Conservation (phyloP, 2,329 filamentous ascomycete species). For the Dactylella cylindrospora region DNA sequence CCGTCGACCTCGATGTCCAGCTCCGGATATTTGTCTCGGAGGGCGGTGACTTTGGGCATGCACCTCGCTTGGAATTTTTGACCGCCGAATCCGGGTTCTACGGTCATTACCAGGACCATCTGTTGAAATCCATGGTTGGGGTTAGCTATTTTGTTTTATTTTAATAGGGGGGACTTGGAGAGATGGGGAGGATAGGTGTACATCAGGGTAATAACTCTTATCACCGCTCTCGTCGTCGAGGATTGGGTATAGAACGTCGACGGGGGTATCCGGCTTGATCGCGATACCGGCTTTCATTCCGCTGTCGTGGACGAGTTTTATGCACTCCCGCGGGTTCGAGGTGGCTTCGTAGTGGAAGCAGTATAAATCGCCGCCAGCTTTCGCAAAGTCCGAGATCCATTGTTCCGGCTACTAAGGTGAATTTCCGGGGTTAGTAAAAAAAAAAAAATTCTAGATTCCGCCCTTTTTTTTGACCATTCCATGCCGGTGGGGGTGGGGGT, state of each 20-base stretch:
- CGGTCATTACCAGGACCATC: conserved; percentile 99
- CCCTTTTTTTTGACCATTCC: conserved; percentile 1
- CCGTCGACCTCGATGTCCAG: conserved; percentile 98
- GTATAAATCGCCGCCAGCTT: conserved; percentile 95
- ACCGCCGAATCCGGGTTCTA: conserved; percentile 93
- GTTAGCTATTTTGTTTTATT: not conserved
- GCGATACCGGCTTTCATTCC: conserved; percentile 91
- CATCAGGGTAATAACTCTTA: conserved; percentile 51
- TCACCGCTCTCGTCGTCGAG: conserved; percentile 72
- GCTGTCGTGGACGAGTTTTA: conserved; percentile 83
- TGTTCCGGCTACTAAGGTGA: conserved; percentile 72
- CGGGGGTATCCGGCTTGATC: conserved; percentile 87
- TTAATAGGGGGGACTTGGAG: conserved; percentile 3
- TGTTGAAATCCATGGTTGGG: conserved; percentile 52
- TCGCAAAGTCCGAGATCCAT: conserved; percentile 95
- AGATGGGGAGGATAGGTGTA: conserved; percentile 12
- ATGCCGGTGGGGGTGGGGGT: not conserved
- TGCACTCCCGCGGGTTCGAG: conserved; percentile 78
- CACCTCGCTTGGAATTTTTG: conserved; percentile 98
- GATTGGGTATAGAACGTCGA: conserved; percentile 86
- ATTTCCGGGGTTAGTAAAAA: not conserved
- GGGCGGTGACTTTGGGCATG: conserved; percentile 84
- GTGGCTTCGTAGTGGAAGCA: conserved; percentile 99
- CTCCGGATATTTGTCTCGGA: conserved; percentile 81
- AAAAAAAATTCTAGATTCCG: not conserved